These are phyloP conservation scores for Globisporangium apiculatum DNA, from an alignment of 352 stramenopile species.

Conservation along the genomic window DNA sequence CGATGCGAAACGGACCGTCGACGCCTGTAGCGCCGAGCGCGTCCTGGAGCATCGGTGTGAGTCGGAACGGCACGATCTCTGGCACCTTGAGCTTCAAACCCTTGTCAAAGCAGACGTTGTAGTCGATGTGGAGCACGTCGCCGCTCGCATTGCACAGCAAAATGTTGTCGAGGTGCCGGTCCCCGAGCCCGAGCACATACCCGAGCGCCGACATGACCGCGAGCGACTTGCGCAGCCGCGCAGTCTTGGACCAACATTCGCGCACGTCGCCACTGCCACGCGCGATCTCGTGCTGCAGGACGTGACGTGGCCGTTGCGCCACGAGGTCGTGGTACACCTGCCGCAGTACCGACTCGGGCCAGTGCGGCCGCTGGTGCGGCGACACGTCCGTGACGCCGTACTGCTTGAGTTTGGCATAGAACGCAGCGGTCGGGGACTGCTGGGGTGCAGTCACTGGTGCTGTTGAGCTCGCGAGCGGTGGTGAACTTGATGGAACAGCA, in stretches of 20 bases:
- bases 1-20: conserved; percentile 62
- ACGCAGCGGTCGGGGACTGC: conserved; percentile 57
- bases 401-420: conserved; percentile 80
- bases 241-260: conserved; percentile 52
- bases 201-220: conserved; percentile 87
- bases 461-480: conserved; percentile 4
- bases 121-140: conserved; percentile 90
- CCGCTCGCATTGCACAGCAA: conserved; percentile 71
- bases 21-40: conserved; percentile 68
- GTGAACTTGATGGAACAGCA: conserved; percentile 16
- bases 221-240: conserved; percentile 57
- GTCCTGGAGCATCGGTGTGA: conserved; percentile 80
- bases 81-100: conserved; percentile 82
- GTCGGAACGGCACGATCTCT: conserved; percentile 87
- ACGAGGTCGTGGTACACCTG: conserved; percentile 68
- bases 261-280: conserved; percentile 44
- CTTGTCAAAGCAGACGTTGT: conserved; percentile 91
- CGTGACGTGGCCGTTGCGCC: conserved; percentile 46
- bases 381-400: conserved; percentile 64
- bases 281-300: conserved; percentile 61
- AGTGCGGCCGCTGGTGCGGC: conserved; percentile 57
- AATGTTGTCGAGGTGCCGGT: conserved; percentile 91
- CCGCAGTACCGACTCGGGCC: conserved; percentile 50
- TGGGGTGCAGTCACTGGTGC: conserved; percentile 8
- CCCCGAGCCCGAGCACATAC: conserved; percentile 85